Conservation (phyloP, 352 stramenopile genomes). For the Globisporangium viniferum region DNA sequence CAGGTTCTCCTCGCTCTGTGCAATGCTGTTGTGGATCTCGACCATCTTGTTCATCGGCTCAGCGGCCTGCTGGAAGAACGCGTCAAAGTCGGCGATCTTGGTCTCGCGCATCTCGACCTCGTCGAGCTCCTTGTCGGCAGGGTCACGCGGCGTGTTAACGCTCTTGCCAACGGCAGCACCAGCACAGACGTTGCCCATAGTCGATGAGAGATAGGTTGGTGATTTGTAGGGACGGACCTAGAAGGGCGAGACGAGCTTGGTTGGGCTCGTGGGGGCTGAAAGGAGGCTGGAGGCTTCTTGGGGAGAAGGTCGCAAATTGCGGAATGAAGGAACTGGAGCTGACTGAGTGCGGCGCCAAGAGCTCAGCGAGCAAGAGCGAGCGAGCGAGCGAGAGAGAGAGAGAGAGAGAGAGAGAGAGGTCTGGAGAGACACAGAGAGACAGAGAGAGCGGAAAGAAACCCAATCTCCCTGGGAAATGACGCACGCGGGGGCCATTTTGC, state of each 20-base stretch:
- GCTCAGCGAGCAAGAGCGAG: not conserved
- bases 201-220: conserved; percentile 9
- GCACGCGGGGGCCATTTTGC: not conserved
- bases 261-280: not conserved
- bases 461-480: not conserved
- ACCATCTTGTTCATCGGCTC: conserved; percentile 22
- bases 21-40: conserved; percentile 49
- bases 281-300: conserved; percentile 14
- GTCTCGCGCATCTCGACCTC: conserved; percentile 26
- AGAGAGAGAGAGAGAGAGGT: not conserved
- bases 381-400: not conserved
- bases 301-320: conserved; percentile 29
- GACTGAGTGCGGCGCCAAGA: not conserved
- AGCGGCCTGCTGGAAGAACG: conserved; percentile 22
- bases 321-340: conserved; percentile 22
- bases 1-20: conserved; percentile 52
- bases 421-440: not conserved
- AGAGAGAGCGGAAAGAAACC: not conserved
- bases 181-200: conserved; percentile 62
- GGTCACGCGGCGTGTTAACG: conserved; percentile 21
- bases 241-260: not conserved
- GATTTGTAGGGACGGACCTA: not conserved
- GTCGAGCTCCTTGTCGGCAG: conserved; percentile 29
- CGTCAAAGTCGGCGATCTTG: conserved; percentile 26
- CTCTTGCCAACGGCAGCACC: conserved; percentile 37